Evolutionary conservation across 2,329 filamentous ascomycete genomes (phyloP), one percentile per base, ranked within the genome.

Genomic region (Sclerotinia borealis): DNA sequence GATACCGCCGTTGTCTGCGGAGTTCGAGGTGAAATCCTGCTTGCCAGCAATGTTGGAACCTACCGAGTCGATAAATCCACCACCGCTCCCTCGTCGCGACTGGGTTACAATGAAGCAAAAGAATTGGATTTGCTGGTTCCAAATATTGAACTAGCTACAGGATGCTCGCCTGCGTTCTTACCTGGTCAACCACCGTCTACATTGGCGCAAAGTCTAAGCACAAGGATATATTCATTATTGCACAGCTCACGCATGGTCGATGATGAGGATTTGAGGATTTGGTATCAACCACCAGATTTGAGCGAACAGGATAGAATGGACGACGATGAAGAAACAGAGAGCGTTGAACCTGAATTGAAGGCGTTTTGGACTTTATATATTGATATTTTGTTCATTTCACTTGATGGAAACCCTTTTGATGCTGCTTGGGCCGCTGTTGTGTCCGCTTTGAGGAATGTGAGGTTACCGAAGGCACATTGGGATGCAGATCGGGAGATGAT

Each of bases 301-400:
- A 78, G 77, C 19, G 79, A 80, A 19, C 79, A 82, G 27, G 79
- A 80, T 4, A 74, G 71, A 19, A 77, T 75, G 50, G 76, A 78
- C 13, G 74, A 74, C 8, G 73, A 74, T n/a, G 69, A 66, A 25
- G 71, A 70, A 13, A 65, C 66, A 13, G 71, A 73, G 37, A 63
- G 64, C 4, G 65, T 74, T 60, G 75, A 75, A 41, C 74, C 75
- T 9, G 81, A 86, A 66, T 76, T 93, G 13, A 93, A 90, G 74
- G 95, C 89, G 0, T 98, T 96, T 76, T 99, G 93, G 95, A 88
- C 91, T 11, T 85, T 99, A 25, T 97, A 96, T 76, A 90, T 99
- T 68, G 93, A 98, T 73, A 82, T 97, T n/a, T 84, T 97, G 73
- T 95, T 96, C 77, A 88, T 99, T 69, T 96, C 91, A 0, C 86